Conservation (phyloP, 2,329 filamentous ascomycete genomes). For the Epichloe aotearoae region DNA sequence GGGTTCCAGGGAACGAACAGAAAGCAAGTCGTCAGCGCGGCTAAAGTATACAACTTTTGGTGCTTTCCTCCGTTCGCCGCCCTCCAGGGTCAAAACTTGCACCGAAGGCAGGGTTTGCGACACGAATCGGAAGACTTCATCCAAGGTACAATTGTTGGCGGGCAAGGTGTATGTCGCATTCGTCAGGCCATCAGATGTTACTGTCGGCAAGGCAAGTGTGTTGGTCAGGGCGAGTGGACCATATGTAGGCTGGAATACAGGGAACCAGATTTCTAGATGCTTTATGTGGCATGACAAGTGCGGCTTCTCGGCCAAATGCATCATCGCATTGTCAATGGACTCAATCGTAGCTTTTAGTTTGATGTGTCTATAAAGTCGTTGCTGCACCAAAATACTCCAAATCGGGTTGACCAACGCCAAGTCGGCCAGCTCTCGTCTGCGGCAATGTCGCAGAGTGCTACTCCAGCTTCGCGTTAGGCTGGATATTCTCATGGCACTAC, state of each 20-base stretch:
- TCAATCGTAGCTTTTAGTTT: slow-evolving; percentile 59
- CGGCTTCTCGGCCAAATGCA: slow-evolving; percentile 45
- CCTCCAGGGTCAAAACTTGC: slow-evolving; percentile 57
- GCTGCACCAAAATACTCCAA: slow-evolving; percentile 58
- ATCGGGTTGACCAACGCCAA: slow-evolving; percentile 46
- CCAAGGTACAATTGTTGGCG: slow-evolving; percentile 53
- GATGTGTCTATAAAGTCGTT: slow-evolving; percentile 61
- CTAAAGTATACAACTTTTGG: slow-evolving; percentile 42
- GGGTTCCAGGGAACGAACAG: slow-evolving; percentile 15
- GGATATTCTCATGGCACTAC: slow-evolving; percentile 39
- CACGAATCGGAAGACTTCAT: slow-evolving; percentile 56
- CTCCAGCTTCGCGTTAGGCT: slow-evolving; percentile 47
- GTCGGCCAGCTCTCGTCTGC: slow-evolving; percentile 53
- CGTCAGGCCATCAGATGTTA: slow-evolving; percentile 42
- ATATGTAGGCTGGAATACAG: slow-evolving; percentile 51
- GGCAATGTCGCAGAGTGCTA: slow-evolving; percentile 51
- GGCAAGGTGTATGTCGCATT: slow-evolving; percentile 46
- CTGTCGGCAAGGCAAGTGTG: slow-evolving; percentile 33
- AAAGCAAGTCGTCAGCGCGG: slow-evolving; percentile 9
- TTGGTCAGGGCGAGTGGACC: slow-evolving; percentile 29
- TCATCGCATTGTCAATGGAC: slow-evolving; percentile 44
- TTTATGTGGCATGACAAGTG: slow-evolving; percentile 53
- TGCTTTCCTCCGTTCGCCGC: slow-evolving; percentile 64
- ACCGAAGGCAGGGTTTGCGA: slow-evolving; percentile 44
- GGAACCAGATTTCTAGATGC: slow-evolving; percentile 67